Evolutionary conservation across 2,329 filamentous ascomycete species (phyloP).

Genomic region (Diaporthe ilicicola): DNA sequence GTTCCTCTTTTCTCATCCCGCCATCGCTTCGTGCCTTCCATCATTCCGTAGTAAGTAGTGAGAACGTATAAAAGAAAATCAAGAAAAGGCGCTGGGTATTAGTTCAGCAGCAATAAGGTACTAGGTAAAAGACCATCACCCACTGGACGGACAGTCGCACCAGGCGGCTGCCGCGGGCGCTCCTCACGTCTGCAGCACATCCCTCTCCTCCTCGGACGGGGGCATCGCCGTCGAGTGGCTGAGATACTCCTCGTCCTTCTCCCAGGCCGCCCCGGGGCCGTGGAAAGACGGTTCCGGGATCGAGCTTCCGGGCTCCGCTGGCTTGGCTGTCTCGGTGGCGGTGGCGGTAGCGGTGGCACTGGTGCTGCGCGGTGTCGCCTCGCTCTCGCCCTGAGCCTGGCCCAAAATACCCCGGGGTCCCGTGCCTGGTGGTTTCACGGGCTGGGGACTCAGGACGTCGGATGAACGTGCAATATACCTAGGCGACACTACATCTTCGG

Average conservation of each 20-base stretch:
- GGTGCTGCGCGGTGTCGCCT: constrained; percentile 26
- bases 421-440: constrained; percentile 41
- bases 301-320: constrained; percentile 24
- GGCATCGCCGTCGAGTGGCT: constrained; percentile 47
- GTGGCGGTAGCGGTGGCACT: constrained; percentile 8
- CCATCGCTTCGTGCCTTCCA: background rate
- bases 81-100: background rate
- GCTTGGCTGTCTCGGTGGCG: constrained; percentile 23
- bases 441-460: constrained; percentile 47
- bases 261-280: constrained; percentile 60
- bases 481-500: constrained; percentile 55
- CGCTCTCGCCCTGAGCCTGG: constrained; percentile 32
- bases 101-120: background rate
- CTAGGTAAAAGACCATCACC: constrained; percentile 9
- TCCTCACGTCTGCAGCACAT: constrained; percentile 50
- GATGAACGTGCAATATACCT: constrained; percentile 53
- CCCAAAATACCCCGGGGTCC: constrained; percentile 38
- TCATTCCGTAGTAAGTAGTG: background rate
- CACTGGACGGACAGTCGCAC: constrained; percentile 1
- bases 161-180: background rate
- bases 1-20: background rate
- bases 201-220: constrained; percentile 51
- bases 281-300: constrained; percentile 57
- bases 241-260: constrained; percentile 56
- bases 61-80: background rate